Evolutionary conservation across 305 asterid species (phyloP).

Genomic region (Fraxinus nigra): DNA sequence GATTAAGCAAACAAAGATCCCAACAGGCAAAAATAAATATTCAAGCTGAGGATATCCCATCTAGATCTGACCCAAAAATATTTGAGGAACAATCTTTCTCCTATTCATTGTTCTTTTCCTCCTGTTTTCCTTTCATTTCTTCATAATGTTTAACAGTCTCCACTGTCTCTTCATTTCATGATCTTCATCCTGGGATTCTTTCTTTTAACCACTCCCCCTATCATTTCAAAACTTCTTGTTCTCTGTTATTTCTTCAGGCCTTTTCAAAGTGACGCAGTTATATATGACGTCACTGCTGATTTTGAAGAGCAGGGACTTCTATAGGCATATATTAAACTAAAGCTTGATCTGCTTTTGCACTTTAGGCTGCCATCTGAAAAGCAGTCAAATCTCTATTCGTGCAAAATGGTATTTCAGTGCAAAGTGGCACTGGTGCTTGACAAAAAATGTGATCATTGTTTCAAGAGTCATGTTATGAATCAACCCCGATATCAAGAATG

Average conservation of each 20-base stretch:
- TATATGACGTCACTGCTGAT: not conserved
- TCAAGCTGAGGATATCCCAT: not conserved
- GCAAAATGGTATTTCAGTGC: not conserved
- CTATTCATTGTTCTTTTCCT: not conserved
- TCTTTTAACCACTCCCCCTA: not conserved
- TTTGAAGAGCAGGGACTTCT: not conserved
- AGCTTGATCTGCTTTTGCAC: not conserved
- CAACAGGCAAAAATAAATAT: not conserved
- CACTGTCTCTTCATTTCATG: not conserved
- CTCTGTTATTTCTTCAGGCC: not conserved
- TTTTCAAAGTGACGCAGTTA: not conserved
- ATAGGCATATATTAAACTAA: not conserved
- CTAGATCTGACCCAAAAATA: not conserved
- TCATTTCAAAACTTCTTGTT: not conserved
- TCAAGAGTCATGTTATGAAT: not conserved
- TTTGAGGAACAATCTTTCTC: not conserved
- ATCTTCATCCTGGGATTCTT: not conserved
- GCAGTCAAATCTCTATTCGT: not conserved
- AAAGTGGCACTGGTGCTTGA: constrained; percentile 16
- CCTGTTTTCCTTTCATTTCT: not conserved
- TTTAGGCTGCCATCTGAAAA: not conserved
- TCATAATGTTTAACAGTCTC: not conserved
- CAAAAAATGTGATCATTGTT: constrained; percentile 11
- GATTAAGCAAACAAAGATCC: not conserved
- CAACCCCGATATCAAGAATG: too few relatives aligned